Conservation (phyloP, 2,329 filamentous ascomycete species). For the Metarhizium album region DNA sequence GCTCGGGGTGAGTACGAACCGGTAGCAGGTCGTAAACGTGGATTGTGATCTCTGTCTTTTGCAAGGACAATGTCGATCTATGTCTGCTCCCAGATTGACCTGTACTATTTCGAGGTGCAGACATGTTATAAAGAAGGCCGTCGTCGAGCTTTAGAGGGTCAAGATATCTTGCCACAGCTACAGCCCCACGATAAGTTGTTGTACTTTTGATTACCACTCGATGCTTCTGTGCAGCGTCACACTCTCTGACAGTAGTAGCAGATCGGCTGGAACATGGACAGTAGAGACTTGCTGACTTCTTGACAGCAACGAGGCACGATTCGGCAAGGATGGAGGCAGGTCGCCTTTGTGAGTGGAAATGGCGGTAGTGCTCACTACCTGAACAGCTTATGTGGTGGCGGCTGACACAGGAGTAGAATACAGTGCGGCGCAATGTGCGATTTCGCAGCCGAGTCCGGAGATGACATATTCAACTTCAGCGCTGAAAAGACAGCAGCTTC, state of each 20-base stretch:
- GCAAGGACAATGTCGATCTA: conserved; percentile 55
- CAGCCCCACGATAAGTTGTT: neutral
- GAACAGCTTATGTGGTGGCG: neutral
- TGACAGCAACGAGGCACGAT: neutral
- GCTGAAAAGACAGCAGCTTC: conserved; percentile 8
- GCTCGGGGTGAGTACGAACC: conserved; percentile 29
- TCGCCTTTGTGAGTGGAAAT: neutral
- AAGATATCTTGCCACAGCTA: neutral
- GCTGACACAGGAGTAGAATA: neutral
- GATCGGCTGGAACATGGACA: neutral
- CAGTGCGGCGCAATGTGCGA: neutral
- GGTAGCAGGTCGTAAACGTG: conserved; percentile 71
- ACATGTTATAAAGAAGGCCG: conserved; percentile 11
- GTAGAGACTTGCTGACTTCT: neutral
- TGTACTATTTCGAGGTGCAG: conserved; percentile 17
- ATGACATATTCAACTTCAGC: conserved; percentile 12
- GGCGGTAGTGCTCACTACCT: neutral
- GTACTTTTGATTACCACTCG: neutral
- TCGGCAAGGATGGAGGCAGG: neutral
- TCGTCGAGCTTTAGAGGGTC: neutral
- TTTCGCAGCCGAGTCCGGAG: neutral
- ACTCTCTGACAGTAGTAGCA: neutral
- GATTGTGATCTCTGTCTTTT: conserved; percentile 64
- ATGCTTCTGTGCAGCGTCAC: neutral
- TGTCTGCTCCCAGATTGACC: conserved; percentile 30